Conservation (phyloP, 768 basidiomycete genomes). For the Phylloporus scabripes region DNA sequence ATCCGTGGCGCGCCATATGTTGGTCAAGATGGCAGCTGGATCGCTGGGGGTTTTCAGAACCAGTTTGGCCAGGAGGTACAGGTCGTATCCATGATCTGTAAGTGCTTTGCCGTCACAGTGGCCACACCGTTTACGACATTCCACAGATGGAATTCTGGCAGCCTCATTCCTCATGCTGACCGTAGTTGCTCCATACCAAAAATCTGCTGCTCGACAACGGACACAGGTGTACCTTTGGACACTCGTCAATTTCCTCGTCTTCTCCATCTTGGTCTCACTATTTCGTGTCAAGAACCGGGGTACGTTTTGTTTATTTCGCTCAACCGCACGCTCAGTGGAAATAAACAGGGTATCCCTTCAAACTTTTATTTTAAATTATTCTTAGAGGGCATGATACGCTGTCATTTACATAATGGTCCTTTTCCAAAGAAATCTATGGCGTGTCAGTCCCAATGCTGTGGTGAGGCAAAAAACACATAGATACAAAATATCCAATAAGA, state of each 20-base stretch:
- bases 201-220: conserved; percentile 70
- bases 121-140: background rate
- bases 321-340: conserved; percentile 1
- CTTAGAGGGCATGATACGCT: background rate
- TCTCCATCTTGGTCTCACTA: conserved; percentile 78
- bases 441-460: background rate
- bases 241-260: conserved; percentile 72
- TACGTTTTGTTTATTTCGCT: conserved; percentile 25
- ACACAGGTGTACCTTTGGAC: conserved; percentile 89
- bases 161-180: conserved; percentile 76
- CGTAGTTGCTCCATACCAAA: conserved; percentile 72
- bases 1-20: conserved; percentile 77
- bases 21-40: conserved; percentile 65
- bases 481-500: conserved; percentile 22
- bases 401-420: background rate
- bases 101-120: conserved; percentile 29
- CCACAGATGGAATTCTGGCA: conserved; percentile 76
- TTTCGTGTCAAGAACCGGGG: conserved; percentile 92
- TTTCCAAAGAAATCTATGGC: conserved; percentile 1
- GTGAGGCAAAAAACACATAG: conserved; percentile 11
- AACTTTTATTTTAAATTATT: conserved; percentile 52
- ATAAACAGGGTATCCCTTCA: conserved; percentile 70
- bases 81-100: conserved; percentile 81
- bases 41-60: conserved; percentile 83
- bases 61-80: conserved; percentile 93